Percentiles rank a stretch among this genome's conserved stretches.
Conservation (phyloP, 2,329 filamentous ascomycete species). For the Diaporthe citriasiana region DNA sequence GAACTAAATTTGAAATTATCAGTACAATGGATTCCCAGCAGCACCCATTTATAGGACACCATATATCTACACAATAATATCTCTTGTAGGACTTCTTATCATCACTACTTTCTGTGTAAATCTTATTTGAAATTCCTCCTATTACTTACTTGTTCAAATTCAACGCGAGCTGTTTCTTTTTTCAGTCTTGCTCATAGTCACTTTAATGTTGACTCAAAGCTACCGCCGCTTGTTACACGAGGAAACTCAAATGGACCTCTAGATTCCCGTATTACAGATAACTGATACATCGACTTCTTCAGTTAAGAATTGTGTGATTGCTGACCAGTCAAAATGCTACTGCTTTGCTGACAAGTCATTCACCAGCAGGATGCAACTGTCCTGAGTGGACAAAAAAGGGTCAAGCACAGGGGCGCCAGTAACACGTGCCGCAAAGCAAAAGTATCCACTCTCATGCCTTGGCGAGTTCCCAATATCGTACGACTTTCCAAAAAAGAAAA, state of each 20-base stretch:
- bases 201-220: too few species aligned
- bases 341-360: conserved; percentile 15
- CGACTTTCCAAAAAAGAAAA: conserved; percentile 29
- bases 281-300: neutral
- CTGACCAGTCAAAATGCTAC: neutral
- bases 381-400: conserved; percentile 9
- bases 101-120: too few species aligned
- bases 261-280: neutral
- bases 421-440: conserved; percentile 3
- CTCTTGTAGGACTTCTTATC: too few species aligned
- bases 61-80: too few species aligned
- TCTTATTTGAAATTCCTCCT: too few species aligned
- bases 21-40: too few species aligned
- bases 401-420: conserved; percentile 1
- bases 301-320: neutral
- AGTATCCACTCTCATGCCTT: conserved; percentile 16
- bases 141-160: too few species aligned
- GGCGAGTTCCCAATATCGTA: conserved; percentile 17
- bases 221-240: neutral
- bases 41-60: too few species aligned
- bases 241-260: neutral
- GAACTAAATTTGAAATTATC: too few species aligned
- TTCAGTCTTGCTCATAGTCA: too few species aligned
- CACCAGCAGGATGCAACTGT: neutral
- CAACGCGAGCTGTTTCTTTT: too few species aligned